Evolutionary conservation across 2,329 filamentous ascomycete genomes (phyloP), one percentile per base, ranked within the genome.

Genomic region (Orbilia quercus): DNA sequence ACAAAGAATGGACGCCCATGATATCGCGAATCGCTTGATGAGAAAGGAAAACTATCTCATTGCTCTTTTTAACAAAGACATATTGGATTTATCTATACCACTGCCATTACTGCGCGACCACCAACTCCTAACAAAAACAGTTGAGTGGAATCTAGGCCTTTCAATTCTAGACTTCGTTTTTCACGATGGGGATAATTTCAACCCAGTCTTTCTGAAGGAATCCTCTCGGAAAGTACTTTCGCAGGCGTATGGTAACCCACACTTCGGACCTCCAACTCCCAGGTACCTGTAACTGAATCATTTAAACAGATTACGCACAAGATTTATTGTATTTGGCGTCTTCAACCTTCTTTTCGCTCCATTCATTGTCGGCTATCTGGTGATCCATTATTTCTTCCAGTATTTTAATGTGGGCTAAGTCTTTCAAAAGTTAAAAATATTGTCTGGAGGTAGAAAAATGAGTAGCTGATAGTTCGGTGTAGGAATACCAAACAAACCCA

Each of bases 1-100:
- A 80, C 92, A 98, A 81, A 87, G 94, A 75, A 89, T 99, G 77
- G 95, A 97, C 81, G 95, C 95, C 9, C 92, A 97, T 78, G 95
- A 97, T 79, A 98, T 99, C 80, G 95, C 95, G 5, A 99, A 98
- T 79, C 88, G 95, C 31, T 82, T 99, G 48, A 98, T 99, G 95
- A 89, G 95, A 70, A 90, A 91, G 79, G 94, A 97, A 75, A 99
- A 99, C 79, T 99, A 97, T 78, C 86, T 97, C 75, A 97, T 99
- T 78, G 95, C 95, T 2, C 84, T 99, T 78, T 92, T 98, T 82
- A 99, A 99, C 83, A 98, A 99, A 80, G 95, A 98, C 74, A 87
- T 98, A 38, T 82, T 99, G 44, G 89, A 99, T 79, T 84, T 98
- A 48, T 92, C 91, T 0, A 85, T 97, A 1, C 91, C 92, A 1